These are phyloP conservation scores for Thermoascus crustaceus DNA, from an alignment of 2,329 filamentous ascomycete species.

Conservation along the genomic window DNA sequence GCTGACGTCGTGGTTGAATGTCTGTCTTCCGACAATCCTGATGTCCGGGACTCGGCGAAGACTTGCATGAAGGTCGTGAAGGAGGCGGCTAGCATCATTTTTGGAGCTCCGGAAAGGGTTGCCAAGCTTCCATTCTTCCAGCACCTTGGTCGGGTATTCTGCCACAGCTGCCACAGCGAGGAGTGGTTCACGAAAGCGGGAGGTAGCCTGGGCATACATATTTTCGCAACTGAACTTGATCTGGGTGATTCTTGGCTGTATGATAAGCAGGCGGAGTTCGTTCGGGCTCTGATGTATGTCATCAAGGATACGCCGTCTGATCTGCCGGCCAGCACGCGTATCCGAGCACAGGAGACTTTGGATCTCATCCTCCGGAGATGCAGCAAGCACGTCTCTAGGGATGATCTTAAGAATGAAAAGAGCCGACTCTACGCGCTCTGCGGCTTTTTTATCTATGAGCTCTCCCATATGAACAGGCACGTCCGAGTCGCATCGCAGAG, in stretches of 20 bases:
- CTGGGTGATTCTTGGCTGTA: conserved; percentile 77
- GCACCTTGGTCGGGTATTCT: conserved; percentile 74
- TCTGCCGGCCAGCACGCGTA: conserved; percentile 78
- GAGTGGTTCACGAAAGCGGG: conserved; percentile 99
- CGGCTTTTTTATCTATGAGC: conserved; percentile 74
- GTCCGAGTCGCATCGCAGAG: conserved; percentile 80
- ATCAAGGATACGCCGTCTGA: conserved; percentile 98
- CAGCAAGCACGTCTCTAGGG: conserved; percentile 69
- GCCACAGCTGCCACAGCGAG: conserved; percentile 91
- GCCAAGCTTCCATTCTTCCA: conserved; percentile 76
- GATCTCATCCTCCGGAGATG: conserved; percentile 70
- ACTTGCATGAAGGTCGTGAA: conserved; percentile 69
- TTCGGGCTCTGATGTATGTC: conserved; percentile 87
- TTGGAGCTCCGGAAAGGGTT: conserved; percentile 64
- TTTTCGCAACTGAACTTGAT: conserved; percentile 75
- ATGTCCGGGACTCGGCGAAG: conserved; percentile 76
- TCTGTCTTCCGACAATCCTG: conserved; percentile 72
- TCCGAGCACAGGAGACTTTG: conserved; percentile 74
- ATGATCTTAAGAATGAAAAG: conserved; percentile 62
- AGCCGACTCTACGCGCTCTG: conserved; percentile 68
- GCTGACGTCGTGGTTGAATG: conserved; percentile 87
- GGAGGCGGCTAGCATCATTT: conserved; percentile 66
- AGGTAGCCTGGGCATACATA: conserved; percentile 80
- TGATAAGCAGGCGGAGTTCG: conserved; percentile 76
- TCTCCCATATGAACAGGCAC: conserved; percentile 92